Base-by-base conservation (phyloP, 176 grass and related monocot genomes). In the Zea luxurians region DNA sequence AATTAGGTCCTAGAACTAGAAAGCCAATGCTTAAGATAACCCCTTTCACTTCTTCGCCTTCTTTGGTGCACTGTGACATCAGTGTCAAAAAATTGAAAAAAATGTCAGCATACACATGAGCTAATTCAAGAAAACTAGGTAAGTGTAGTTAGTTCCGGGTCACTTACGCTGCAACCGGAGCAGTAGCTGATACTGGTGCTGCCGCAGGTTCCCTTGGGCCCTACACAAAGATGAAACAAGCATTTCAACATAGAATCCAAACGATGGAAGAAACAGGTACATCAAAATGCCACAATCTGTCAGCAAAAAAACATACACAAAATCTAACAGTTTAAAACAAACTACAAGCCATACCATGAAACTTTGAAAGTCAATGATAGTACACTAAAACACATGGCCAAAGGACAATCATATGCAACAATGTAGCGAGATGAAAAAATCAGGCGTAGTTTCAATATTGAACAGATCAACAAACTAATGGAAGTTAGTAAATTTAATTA, bases 111-210 rank as follows among this genome's bases (percentile, higher is more conserved):
- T 17, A 64, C 8, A 64, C 34, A 49, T 37, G 2, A 17, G 2
- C 0, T 8, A 40, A 37, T 13, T 1, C 11, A 38, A 38, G 17
- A 5, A 13, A 8, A 5, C 4, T 8, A 12, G 16, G 4, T 2
- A 52, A 2, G 7, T 10, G n/a, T 4, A n/a, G 0, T 4, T 12
- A 21, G 20, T 45, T 11, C 8, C 9, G 65, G 45, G 55, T 12
- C 2, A 73, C 83, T 82, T 59, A 89, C 83, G 52, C 82, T 37
- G 78, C 38, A 2, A 70, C 37, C 5, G 80, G 87, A 66, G 71
- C 49, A 55, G 77, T 35, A 46, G 82, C 69, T 43, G 73, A 50
- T 20, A 71, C 77, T 18, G 83, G 78, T 74, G 44, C 57, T 68
- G 78, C 62, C 55, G 72, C 17, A 2, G 61, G 46, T 37, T 77